A percentile compares a stretch with the other conserved stretches of the same genome.
Evolutionary conservation across 2,329 filamentous ascomycete species (phyloP).

Genomic region (Trichoderma cornu-damae): DNA sequence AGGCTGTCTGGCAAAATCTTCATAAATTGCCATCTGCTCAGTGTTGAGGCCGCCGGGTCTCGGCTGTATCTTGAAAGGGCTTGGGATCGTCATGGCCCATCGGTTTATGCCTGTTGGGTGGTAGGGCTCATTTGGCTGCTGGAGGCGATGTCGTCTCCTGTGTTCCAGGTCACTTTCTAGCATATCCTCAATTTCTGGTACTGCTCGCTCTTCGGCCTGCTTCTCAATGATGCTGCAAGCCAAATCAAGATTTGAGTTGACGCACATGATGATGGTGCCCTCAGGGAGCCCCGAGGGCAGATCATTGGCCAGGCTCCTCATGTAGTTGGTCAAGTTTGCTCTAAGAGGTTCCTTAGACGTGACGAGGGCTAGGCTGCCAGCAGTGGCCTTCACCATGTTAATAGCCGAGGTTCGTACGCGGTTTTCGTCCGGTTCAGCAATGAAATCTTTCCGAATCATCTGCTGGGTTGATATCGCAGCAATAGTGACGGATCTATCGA

Average conservation of each 20-base stretch:
- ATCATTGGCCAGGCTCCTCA: slow-evolving; percentile 63
- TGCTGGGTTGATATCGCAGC: slow-evolving; percentile 94
- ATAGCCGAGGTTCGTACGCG: slow-evolving; percentile 80
- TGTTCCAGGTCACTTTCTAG: slow-evolving; percentile 75
- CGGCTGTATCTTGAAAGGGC: slow-evolving; percentile 83
- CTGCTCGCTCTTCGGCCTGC: slow-evolving; percentile 86
- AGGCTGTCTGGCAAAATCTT: slow-evolving; percentile 87
- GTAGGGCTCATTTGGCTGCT: slow-evolving; percentile 77
- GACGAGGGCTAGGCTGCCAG: slow-evolving; percentile 90
- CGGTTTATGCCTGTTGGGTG: slow-evolving; percentile 76
- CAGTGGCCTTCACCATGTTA: slow-evolving; percentile 91
- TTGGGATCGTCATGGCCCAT: slow-evolving; percentile 90
- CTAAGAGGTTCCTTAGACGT: slow-evolving; percentile 95
- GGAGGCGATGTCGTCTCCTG: slow-evolving; percentile 68
- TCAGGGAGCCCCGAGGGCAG: slow-evolving; percentile 82
- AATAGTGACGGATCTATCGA: slow-evolving; percentile 95
- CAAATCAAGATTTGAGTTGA: slow-evolving; percentile 93
- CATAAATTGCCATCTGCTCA: slow-evolving; percentile 92
- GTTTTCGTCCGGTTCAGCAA: slow-evolving; percentile 84
- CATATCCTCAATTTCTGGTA: slow-evolving; percentile 92
- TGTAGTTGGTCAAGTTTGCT: slow-evolving; percentile 96
- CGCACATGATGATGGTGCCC: slow-evolving; percentile 95
- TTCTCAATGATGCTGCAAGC: slow-evolving; percentile 93
- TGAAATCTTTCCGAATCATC: slow-evolving; percentile 94
- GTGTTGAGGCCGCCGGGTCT: slow-evolving; percentile 67